Evolutionary conservation across 2,329 filamentous ascomycete species (phyloP).

Genomic region (Curvularia sp.): DNA sequence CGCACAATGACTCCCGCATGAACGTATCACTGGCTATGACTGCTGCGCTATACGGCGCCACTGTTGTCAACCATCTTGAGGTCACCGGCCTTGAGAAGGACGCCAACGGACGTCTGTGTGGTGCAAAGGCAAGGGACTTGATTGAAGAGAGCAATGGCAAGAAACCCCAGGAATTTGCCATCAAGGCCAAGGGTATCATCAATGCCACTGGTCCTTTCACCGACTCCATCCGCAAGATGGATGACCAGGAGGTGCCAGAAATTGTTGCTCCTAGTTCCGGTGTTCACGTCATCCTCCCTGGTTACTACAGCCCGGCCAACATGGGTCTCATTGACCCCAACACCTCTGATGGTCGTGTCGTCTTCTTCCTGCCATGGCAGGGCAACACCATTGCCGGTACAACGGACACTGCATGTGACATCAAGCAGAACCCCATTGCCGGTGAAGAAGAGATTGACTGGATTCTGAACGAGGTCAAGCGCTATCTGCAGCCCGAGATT

Average conservation of each 20-base stretch:
- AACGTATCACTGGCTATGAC: slow-evolving; percentile 89
- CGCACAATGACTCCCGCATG: slow-evolving; percentile 92
- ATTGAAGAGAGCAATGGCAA: slow-evolving; percentile 70
- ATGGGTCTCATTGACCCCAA: slow-evolving; percentile 89
- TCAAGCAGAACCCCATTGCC: slow-evolving; percentile 75
- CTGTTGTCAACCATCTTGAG: slow-evolving; percentile 82
- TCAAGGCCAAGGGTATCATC: slow-evolving; percentile 81
- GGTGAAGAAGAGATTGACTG: slow-evolving; percentile 85
- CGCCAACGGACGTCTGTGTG: slow-evolving; percentile 72
- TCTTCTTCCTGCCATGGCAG: slow-evolving; percentile 94
- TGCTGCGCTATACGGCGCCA: slow-evolving; percentile 83
- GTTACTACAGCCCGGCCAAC: slow-evolving; percentile 82
- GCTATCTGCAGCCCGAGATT: slow-evolving; percentile 83
- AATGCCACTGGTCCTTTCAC: slow-evolving; percentile 91
- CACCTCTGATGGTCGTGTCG: slow-evolving; percentile 86
- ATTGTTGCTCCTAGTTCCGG: slow-evolving; percentile 87
- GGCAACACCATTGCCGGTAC: slow-evolving; percentile 91
- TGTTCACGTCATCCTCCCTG: slow-evolving; percentile 84
- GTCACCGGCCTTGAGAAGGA: slow-evolving; percentile 80
- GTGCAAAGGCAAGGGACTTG: slow-evolving; percentile 75
- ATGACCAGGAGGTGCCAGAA: slow-evolving; percentile 73
- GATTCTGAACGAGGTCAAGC: slow-evolving; percentile 83
- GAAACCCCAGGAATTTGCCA: slow-evolving; percentile 67
- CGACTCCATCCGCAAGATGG: slow-evolving; percentile 84
- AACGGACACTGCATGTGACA: slow-evolving; percentile 77